Evolutionary conservation across 2,329 filamentous ascomycete species (phyloP), one percentile per base, ranked within the genome.

Genomic region (Aspergillus novofumigatus): DNA sequence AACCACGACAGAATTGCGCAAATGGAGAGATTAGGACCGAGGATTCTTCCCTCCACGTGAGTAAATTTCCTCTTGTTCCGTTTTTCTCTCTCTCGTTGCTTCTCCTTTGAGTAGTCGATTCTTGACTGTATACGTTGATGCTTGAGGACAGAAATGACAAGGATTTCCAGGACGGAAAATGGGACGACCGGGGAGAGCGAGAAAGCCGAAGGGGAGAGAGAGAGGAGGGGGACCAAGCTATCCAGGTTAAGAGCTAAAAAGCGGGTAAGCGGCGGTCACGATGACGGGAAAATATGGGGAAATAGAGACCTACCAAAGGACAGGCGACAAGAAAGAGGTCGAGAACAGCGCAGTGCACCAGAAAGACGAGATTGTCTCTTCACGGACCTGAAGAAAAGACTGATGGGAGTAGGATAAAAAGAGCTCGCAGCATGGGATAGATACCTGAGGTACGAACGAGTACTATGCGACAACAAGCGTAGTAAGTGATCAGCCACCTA

Each of bases 211-310:
- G 28, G 26, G 49, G 35, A 56, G 48, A 38, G 48, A 38, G 41
- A 11, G 48, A 25, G 52, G 44, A 47, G 23, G 21, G 42, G 21
- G 42, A 45, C n/a, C 8, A 45, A 45, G 42, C 42, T 23, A 47
- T 23, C 44, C 21, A 47, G 44, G 14, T 47, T 8, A 3, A 47
- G 44, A 47, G 44, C 44, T 47, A 47, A 23, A 25, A 47, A 47
- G 44, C 44, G 44, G 44, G 44, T 47, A 23, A 47, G 44, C 21
- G 44, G 44, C 21, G 21, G 44, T 47, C 44, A 47, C 44, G 28
- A 45, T 35, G 49, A 32, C 29, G 59, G 51, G 53, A 55, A 45
- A 53, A 48, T 54, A 47, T 49, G 44, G n/a, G 20, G 11, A 47
- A 23, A 47, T 3, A 14, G 21, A 14, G 44, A 25, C n/a, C 11